These are phyloP conservation scores for Simmondsia chinensis DNA, from an alignment of 148 eudicot genomes.

Conservation along the genomic window DNA sequence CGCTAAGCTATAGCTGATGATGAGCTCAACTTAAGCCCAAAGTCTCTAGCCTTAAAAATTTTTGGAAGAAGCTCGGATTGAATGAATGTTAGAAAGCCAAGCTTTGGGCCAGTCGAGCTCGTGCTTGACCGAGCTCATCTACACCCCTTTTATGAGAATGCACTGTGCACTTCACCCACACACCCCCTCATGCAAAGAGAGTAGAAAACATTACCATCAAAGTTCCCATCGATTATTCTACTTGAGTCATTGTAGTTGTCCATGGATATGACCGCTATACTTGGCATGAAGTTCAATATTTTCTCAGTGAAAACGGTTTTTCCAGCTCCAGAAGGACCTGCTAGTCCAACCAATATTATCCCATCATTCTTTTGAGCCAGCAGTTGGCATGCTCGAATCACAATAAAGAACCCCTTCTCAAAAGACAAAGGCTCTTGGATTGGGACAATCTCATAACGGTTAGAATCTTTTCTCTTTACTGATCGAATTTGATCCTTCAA, in stretches of 20 bases:
- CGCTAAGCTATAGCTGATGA: no score
- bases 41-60: no score
- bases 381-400: conserved; percentile 86
- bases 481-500: conserved; percentile 80
- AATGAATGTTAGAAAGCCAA: no score
- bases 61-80: no score
- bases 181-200: no score
- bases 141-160: no score
- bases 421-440: conserved; percentile 65
- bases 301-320: conserved; percentile 87
- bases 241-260: conserved; percentile 93
- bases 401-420: conserved; percentile 89
- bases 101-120: no score
- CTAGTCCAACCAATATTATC: conserved; percentile 68
- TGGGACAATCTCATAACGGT: conserved; percentile 65
- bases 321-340: conserved; percentile 97
- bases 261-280: conserved; percentile 88
- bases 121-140: no score
- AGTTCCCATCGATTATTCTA: conserved; percentile 81
- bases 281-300: conserved; percentile 72
- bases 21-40: no score
- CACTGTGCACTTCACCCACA: no score
- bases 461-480: conserved; percentile 56
- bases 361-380: conserved; percentile 83
- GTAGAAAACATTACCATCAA: conserved; percentile 49